Base-by-base conservation (phyloP, 2,329 filamentous ascomycete genomes). In the Sporothrix curviconia region DNA sequence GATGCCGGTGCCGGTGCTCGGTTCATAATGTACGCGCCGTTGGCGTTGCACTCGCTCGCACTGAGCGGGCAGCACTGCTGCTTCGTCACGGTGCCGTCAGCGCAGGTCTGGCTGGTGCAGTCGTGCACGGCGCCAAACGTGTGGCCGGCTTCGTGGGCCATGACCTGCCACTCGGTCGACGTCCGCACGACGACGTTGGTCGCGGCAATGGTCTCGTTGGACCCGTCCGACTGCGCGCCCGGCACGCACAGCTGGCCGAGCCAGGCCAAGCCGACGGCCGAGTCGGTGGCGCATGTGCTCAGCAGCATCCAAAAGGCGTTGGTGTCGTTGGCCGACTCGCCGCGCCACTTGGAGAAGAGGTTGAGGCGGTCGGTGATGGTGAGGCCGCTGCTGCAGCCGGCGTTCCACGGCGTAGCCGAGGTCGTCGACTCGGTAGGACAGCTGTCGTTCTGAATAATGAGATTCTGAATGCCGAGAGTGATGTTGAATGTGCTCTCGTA, bases 91-190 rank as follows among this genome's bases (percentile, higher is more conserved):
- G 82, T 81, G 19, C 81, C 78, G 59, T 89, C 79, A 7, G 67
- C 65, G 68, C 92, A 97, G 2, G 86, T 80, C n/a, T 71, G 61
- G 0, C 76, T 68, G 3, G 83, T 87, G 71, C 94, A 99, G 72
- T 99, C 94, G 71, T 99, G 94, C 9, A 96, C 90, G 5, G 92
- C 94, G 46, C 92, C 92, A 70, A 96, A 97, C 0, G 91, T 97
- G 70, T 97, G 92, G 1, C 92, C 92, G 3, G 86, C 86, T 72
- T 97, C 92, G 69, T 97, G 92, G 30, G 92, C 92, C 71, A 97
- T 90, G 59, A 97, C 88, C 70, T 96, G 91, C 92, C 92, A 97
- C 69, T 96, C 92, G 3, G 84, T 87, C 22, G 82, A 79, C 0
- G 90, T 95, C 62, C 84, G 84, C 25, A 94, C 85, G 22, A 99